Evolutionary conservation across 768 basidiomycete genomes (phyloP).

Genomic region (Pleurotus platypus): DNA sequence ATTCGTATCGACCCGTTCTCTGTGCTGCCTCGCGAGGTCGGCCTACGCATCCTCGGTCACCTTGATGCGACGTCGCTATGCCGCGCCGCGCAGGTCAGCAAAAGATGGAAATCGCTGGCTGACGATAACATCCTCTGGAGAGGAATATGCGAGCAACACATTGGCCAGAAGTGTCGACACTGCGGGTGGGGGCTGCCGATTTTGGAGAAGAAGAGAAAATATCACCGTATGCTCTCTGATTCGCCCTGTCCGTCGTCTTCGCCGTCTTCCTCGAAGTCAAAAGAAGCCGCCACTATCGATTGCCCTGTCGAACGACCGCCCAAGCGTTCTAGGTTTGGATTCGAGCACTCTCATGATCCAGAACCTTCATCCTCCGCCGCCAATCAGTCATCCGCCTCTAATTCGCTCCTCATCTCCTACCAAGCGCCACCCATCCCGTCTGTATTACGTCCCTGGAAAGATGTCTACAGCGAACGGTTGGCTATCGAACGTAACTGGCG

Average conservation of each 20-base stretch:
- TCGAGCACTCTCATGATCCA: conserved; percentile 11
- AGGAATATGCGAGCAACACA: conserved; percentile 96
- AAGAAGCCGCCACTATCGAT: conserved; percentile 30
- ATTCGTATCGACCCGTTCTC: conserved; percentile 95
- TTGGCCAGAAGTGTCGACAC: conserved; percentile 93
- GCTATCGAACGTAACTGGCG: conserved; percentile 97
- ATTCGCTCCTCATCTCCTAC: conserved; percentile 15
- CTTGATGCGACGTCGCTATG: conserved; percentile 93
- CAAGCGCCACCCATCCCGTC: conserved; percentile 23
- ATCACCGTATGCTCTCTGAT: conserved; percentile 30
- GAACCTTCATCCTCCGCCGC: conserved; percentile 11
- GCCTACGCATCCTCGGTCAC: conserved; percentile 79
- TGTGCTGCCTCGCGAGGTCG: conserved; percentile 87
- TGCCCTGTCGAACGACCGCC: conserved; percentile 27
- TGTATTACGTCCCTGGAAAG: conserved; percentile 92
- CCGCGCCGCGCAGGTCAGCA: conserved; percentile 88
- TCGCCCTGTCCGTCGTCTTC: conserved; percentile 33
- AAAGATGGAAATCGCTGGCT: conserved; percentile 81
- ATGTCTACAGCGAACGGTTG: conserved; percentile 97
- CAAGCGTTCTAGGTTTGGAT: conserved; percentile 50
- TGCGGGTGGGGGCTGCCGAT: conserved; percentile 98
- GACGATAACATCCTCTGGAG: conserved; percentile 97
- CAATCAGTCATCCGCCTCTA: not conserved
- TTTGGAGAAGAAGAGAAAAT: conserved; percentile 67
- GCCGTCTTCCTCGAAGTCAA: conserved; percentile 18